These are phyloP conservation scores for Mycena alexandri DNA, from an alignment of 768 basidiomycete species.

Conservation along the genomic window DNA sequence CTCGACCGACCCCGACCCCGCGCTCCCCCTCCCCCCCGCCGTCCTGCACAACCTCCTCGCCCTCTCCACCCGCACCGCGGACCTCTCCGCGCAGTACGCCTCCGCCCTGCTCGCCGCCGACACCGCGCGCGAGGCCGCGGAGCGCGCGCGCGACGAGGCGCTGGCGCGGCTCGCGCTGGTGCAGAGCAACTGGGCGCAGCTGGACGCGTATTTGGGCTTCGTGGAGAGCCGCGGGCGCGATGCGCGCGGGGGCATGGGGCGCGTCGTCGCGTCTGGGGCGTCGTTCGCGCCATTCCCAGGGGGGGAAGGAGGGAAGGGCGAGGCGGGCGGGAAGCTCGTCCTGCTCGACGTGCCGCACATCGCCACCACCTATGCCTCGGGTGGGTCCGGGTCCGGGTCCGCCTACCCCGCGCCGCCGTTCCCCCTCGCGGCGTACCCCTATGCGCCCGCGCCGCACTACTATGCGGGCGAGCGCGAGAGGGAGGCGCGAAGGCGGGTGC, in stretches of 20 bases:
- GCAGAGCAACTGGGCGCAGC: conserved; percentile 63
- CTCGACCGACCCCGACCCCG: no score
- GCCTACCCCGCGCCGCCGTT: no score
- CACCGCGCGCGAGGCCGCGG: conserved; percentile 65
- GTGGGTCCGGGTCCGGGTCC: no score
- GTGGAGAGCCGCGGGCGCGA: conserved; percentile 63
- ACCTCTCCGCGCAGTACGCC: conserved; percentile 5
- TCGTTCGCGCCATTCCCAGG: no score
- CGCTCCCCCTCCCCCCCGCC: conserved; percentile 5
- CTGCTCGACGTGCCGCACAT: conserved; percentile 47
- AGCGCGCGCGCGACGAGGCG: conserved; percentile 67
- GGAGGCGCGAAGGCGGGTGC: background rate
- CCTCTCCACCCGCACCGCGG: conserved; percentile 46
- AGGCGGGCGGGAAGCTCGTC: conserved; percentile 60
- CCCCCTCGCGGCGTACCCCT: conserved; percentile 24
- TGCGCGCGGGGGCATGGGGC: conserved; percentile 60
- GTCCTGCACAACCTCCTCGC: conserved; percentile 42
- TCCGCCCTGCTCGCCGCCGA: conserved; percentile 50
- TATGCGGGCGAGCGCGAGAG: background rate
- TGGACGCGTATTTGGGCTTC: conserved; percentile 60
- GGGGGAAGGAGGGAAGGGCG: conserved; percentile 29
- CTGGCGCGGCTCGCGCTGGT: conserved; percentile 54
- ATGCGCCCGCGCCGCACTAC: conserved; percentile 20
- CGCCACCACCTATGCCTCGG: no score
- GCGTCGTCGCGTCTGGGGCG: no score